Evolutionary conservation across 2,329 filamentous ascomycete genomes (phyloP).

Genomic region (Cercospora zeae-maydis): DNA sequence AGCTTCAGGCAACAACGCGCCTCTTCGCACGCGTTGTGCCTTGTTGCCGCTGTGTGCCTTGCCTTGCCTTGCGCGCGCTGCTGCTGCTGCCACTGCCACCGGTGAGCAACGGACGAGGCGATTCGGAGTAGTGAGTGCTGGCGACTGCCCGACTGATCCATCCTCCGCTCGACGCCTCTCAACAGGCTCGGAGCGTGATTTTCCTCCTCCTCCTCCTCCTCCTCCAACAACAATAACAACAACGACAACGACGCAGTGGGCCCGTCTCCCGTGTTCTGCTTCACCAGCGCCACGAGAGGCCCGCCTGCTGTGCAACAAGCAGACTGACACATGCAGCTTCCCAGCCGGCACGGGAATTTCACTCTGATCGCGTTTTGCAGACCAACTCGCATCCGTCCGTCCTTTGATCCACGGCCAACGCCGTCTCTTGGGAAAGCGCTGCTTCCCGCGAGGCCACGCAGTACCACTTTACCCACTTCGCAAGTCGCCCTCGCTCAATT

Average conservation of each 20-base stretch:
- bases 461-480: not conserved
- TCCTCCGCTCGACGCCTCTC: not conserved
- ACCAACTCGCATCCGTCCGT: not conserved
- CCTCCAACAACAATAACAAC: too few species aligned
- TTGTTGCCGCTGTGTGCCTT: not conserved
- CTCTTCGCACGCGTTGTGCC: not conserved
- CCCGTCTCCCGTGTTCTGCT: not conserved
- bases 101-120: not conserved
- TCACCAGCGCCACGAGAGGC: not conserved
- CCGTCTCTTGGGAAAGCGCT: not conserved
- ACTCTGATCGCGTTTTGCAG: not conserved
- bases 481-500: not conserved
- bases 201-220: not conserved
- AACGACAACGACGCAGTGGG: not conserved
- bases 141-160: not conserved
- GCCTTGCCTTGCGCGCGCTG: not conserved
- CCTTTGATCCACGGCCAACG: not conserved
- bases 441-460: not conserved
- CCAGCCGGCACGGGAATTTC: not conserved
- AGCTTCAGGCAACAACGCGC: conserved; percentile 11
- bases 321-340: not conserved
- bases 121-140: too few species aligned
- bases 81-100: not conserved
- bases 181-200: not conserved
- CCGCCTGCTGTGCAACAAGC: not conserved